Evolutionary conservation across 2,329 filamentous ascomycete species (phyloP).

Genomic region (Xylaria sp.): DNA sequence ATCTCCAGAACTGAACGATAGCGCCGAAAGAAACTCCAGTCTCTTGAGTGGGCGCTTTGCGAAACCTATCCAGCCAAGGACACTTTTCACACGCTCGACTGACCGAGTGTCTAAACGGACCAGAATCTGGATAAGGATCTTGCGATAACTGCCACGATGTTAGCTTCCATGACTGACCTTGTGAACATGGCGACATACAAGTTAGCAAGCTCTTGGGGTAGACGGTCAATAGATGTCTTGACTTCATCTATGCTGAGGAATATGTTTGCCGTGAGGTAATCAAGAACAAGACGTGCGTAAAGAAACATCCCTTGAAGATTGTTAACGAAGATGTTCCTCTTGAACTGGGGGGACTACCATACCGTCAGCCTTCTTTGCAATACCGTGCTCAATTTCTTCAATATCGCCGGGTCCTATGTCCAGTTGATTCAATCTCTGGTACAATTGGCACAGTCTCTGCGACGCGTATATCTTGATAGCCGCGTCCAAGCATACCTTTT

Average conservation of each 20-base stretch:
- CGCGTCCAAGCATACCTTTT: conserved; percentile 21
- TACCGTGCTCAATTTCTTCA: conserved; percentile 14
- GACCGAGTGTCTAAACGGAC: conserved; percentile 33
- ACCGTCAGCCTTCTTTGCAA: conserved; percentile 35
- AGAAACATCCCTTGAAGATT: conserved; percentile 40
- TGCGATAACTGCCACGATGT: conserved; percentile 32
- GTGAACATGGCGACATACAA: conserved; percentile 25
- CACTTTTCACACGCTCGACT: conserved; percentile 30
- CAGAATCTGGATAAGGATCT: conserved; percentile 34
- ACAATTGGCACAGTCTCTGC: conserved; percentile 6
- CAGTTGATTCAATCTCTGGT: conserved; percentile 18
- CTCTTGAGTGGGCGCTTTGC: conserved; percentile 39
- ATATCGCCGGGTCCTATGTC: conserved; percentile 17
- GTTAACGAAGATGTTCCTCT: too few species aligned
- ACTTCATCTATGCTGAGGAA: conserved; percentile 35
- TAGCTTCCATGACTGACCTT: neutral
- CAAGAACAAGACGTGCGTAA: conserved; percentile 40
- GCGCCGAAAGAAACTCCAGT: conserved; percentile 39
- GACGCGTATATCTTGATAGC: conserved; percentile 30
- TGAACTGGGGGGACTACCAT: neutral
- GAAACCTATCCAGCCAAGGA: conserved; percentile 43
- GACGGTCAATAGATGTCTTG: conserved; percentile 20
- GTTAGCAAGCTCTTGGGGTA: conserved; percentile 30
- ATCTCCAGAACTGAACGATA: conserved; percentile 31
- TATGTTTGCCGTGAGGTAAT: conserved; percentile 38